These are phyloP conservation scores for Cairneyella variabilis DNA, from an alignment of 495 filamentous ascomycete species.

Conservation along the genomic window DNA sequence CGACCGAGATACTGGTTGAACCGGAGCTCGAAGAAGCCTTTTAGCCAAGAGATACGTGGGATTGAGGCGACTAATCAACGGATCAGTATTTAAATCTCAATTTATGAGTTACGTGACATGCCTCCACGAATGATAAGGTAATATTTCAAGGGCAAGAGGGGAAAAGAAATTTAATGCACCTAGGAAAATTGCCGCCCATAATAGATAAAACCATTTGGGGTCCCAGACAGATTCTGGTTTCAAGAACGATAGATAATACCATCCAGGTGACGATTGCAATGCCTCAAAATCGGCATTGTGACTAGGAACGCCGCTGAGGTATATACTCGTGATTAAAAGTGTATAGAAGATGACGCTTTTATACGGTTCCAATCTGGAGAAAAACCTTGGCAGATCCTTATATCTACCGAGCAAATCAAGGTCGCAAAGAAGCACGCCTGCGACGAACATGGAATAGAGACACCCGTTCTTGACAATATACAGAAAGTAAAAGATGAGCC, in stretches of 20 bases:
- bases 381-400: constrained; percentile 35
- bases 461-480: constrained; percentile 46
- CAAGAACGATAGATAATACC: constrained; percentile 42
- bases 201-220: constrained; percentile 52
- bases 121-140: too few species aligned
- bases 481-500: constrained; percentile 51
- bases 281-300: constrained; percentile 29
- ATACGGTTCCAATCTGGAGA: constrained; percentile 32
- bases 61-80: too few species aligned
- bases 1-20: constrained; percentile 60
- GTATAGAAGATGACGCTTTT: constrained; percentile 40
- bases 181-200: constrained; percentile 46
- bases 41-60: constrained; percentile 47
- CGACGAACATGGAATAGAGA: constrained; percentile 38
- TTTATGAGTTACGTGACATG: too few species aligned
- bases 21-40: constrained; percentile 49
- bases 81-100: too few species aligned
- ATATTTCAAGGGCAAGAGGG: too few species aligned
- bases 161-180: too few species aligned
- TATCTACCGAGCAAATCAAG: constrained; percentile 40
- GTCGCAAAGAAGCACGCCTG: constrained; percentile 45
- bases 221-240: constrained; percentile 49
- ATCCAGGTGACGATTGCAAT: constrained; percentile 36
- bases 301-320: constrained; percentile 45
- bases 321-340: constrained; percentile 38